Evolutionary conservation across 169 alveolate species (phyloP).

Genomic region (Plasmodium vivax): DNA sequence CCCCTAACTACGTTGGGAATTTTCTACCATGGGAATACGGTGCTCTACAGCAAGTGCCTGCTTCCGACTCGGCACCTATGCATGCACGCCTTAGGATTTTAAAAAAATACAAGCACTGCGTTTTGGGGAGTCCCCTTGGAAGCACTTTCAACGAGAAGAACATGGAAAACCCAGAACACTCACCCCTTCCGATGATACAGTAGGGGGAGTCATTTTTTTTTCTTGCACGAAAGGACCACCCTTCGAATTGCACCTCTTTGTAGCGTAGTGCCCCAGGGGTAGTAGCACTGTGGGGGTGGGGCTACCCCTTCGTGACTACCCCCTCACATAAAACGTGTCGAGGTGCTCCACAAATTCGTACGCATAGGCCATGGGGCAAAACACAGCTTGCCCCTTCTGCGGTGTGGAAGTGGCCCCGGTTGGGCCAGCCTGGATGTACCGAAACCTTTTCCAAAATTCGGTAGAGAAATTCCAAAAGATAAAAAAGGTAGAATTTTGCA

Average conservation of each 20-base stretch:
- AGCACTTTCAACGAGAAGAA: not conserved
- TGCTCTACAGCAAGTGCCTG: not conserved
- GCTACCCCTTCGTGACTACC: not conserved
- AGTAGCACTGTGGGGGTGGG: too few species aligned
- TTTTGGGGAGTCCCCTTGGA: not conserved
- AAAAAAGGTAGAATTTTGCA: constrained; percentile 29
- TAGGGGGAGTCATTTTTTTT: not conserved
- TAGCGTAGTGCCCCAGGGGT: not conserved
- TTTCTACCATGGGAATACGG: not conserved
- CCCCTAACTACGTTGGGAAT: not conserved
- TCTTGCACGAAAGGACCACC: not conserved
- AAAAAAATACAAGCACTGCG: not conserved
- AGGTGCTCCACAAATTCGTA: constrained; percentile 35
- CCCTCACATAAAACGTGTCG: constrained; percentile 1
- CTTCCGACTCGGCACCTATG: not conserved
- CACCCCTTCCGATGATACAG: not conserved
- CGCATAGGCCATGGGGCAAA: constrained; percentile 43
- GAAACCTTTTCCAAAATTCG: constrained; percentile 40
- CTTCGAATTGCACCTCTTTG: not conserved
- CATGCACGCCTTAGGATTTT: not conserved
- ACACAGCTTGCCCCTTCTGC: not conserved
- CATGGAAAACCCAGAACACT: not conserved
- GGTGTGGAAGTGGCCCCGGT: not conserved
- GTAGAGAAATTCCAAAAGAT: constrained; percentile 40
- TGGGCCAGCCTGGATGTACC: not conserved